Base-by-base conservation (phyloP, 345 rosid species). In the Eutrema japonicum region DNA sequence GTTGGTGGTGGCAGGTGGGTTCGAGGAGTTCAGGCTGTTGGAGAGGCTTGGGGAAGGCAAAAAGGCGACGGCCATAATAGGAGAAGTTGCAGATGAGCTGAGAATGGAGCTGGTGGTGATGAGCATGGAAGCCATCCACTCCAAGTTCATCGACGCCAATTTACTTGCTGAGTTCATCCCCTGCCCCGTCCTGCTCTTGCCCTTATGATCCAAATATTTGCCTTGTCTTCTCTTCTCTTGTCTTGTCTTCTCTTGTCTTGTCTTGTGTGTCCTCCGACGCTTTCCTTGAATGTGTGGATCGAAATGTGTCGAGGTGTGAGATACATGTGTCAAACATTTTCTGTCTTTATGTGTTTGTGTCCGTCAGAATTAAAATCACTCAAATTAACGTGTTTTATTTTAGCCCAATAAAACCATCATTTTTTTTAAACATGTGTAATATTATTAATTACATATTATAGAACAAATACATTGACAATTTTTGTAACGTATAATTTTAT, bases 91-190 rank as follows among this genome's bases (percentile, higher is more conserved):
- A 0, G 98, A 94, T 69, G 98, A 91, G 49, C 80, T 94, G 26
- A 84, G 78, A 65, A 76, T 90, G 83, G 98, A 94, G 82, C 81
- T 94, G 59, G 98, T 94, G 9, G 85, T 94, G 12, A 64, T 94
- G 79, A 94, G 98, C 82, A 91, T 94, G 98, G 98, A 91, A 59
- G 96, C 98, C 56, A 91, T 94, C 73, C 98, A 94, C 78, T 94
- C 97, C n/a, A 94, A 94, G 86, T 89, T 87, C 67, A 90, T 94
- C 5, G 97, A 94, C 77, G 96, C 96, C 42, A 94, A 94, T 80
- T 81, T 94, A 33, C 85, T 89, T 4, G 98, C 93, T 14, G 98
- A 94, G 83, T 94, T 94, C 78, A 82, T 91, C 72, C 98, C 98
- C 12, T 94, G 98, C 76, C 95, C 98, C 0, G 90, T 94, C 77